These are phyloP conservation scores for Colletotrichum cereale DNA, from an alignment of 2,329 filamentous ascomycete genomes.

Conservation along the genomic window DNA sequence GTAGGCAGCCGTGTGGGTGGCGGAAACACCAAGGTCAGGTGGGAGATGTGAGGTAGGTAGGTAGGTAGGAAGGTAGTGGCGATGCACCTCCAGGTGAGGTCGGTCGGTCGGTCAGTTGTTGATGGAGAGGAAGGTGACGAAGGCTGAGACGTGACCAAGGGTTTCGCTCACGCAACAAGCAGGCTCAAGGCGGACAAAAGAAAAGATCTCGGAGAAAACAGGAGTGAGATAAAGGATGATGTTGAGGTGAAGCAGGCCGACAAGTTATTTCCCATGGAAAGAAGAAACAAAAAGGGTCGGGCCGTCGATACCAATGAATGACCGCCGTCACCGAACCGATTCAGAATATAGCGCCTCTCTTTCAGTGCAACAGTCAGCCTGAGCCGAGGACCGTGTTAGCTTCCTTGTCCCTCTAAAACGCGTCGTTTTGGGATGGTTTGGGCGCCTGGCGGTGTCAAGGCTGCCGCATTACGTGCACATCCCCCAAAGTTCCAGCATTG, in stretches of 20 bases:
- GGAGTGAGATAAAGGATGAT: not conserved
- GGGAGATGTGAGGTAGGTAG: not conserved
- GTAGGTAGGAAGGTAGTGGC: constrained; percentile 23
- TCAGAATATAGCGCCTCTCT: not conserved
- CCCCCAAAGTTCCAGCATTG: not conserved
- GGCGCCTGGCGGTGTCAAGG: constrained; percentile 4
- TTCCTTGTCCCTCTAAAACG: constrained; percentile 11
- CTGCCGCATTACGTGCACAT: constrained; percentile 17
- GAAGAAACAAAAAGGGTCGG: not conserved
- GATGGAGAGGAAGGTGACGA: constrained; percentile 9
- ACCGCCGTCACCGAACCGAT: not conserved
- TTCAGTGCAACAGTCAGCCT: not conserved
- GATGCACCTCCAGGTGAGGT: constrained; percentile 9
- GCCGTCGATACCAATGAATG: not conserved
- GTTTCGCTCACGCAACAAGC: constrained; percentile 30
- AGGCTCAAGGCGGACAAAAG: not conserved
- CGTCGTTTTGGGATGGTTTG: not conserved
- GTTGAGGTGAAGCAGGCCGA: not conserved
- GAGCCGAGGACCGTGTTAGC: not conserved
- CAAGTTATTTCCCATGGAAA: not conserved
- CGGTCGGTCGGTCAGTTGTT: constrained; percentile 18
- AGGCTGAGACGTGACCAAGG: constrained; percentile 24
- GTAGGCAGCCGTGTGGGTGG: not conserved
- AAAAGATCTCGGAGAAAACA: not conserved
- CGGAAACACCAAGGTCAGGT: not conserved